A percentile compares a stretch with the other conserved stretches of the same genome.
Conservation (phyloP, 2,329 filamentous ascomycete species). For the Aspergillus quadrilineatus region DNA sequence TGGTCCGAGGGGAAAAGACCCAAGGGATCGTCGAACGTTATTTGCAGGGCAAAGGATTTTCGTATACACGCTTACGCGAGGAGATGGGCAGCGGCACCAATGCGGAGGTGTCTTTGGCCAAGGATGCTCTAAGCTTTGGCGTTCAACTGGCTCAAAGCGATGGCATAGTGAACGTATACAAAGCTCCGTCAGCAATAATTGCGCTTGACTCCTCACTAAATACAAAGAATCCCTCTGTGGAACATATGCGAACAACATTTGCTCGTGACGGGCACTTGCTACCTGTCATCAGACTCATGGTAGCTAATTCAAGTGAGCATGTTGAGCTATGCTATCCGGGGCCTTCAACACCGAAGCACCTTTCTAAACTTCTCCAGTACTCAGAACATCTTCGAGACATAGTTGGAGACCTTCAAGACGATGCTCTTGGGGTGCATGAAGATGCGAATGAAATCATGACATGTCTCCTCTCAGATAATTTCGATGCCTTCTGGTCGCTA, state of each 20-base stretch:
- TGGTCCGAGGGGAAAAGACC: slow-evolving; percentile 36
- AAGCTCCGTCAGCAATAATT: slow-evolving; percentile 41
- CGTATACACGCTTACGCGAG: slow-evolving; percentile 28
- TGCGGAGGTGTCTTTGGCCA: slow-evolving; percentile 38
- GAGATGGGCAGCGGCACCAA: slow-evolving; percentile 34
- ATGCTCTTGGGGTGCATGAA: slow-evolving; percentile 42
- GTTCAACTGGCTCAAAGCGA: slow-evolving; percentile 34
- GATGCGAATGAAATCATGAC: slow-evolving; percentile 39
- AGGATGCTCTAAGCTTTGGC: slow-evolving; percentile 37
- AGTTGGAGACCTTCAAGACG: slow-evolving; percentile 44
- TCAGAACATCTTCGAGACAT: slow-evolving; percentile 33
- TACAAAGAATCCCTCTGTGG: slow-evolving; percentile 38
- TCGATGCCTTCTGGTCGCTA: slow-evolving; percentile 39
- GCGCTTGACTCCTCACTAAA: slow-evolving; percentile 46
- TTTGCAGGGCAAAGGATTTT: slow-evolving; percentile 42
- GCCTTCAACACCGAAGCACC: slow-evolving; percentile 32
- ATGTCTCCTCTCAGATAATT: slow-evolving; percentile 36
- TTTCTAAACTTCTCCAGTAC: slow-evolving; percentile 37
- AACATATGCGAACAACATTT: slow-evolving; percentile 40
- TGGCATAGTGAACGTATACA: slow-evolving; percentile 32
- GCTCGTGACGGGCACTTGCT: slow-evolving; percentile 36
- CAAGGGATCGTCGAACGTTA: slow-evolving; percentile 44
- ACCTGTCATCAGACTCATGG: slow-evolving; percentile 45
- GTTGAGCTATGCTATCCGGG: slow-evolving; percentile 45
- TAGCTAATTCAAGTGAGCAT: slow-evolving; percentile 49